Percentiles rank a stretch among this genome's conserved stretches.
Conservation (phyloP, 345 rosid species). For the Syzygium grande region DNA sequence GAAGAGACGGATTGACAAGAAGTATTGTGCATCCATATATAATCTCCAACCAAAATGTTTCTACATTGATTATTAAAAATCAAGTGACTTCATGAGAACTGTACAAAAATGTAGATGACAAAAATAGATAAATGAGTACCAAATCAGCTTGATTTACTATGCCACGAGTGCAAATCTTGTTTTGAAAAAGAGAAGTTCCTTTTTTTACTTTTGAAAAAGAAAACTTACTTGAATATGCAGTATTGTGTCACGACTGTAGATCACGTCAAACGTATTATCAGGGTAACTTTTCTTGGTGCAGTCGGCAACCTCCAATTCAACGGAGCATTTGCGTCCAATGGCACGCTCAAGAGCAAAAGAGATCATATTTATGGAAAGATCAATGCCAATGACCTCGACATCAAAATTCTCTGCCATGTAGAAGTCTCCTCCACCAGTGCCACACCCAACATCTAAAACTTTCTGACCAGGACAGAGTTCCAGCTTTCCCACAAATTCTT, state of each 20-base stretch:
- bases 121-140: background rate
- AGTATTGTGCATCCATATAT: background rate
- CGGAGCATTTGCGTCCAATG: slow-evolving; percentile 74
- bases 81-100: background rate
- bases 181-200: background rate
- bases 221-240: slow-evolving; percentile 74
- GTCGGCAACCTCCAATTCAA: slow-evolving; percentile 96
- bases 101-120: background rate
- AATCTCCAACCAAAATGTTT: background rate
- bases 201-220: background rate
- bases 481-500: slow-evolving; percentile 82
- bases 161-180: background rate
- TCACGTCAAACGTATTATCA: slow-evolving; percentile 76
- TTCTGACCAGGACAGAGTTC: slow-evolving; percentile 91
- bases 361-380: slow-evolving; percentile 89
- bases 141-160: background rate
- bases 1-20: background rate
- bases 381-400: slow-evolving; percentile 87
- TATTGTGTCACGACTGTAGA: slow-evolving; percentile 97
- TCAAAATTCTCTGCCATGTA: slow-evolving; percentile 93
- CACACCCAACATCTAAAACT: slow-evolving; percentile 97
- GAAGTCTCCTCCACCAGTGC: slow-evolving; percentile 98
- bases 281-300: slow-evolving; percentile 86
- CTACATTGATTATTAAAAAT: background rate
- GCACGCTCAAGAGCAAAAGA: slow-evolving; percentile 95